Evolutionary conservation across 352 stramenopile species (phyloP).

Genomic region (Phytopythium ostracodes): DNA sequence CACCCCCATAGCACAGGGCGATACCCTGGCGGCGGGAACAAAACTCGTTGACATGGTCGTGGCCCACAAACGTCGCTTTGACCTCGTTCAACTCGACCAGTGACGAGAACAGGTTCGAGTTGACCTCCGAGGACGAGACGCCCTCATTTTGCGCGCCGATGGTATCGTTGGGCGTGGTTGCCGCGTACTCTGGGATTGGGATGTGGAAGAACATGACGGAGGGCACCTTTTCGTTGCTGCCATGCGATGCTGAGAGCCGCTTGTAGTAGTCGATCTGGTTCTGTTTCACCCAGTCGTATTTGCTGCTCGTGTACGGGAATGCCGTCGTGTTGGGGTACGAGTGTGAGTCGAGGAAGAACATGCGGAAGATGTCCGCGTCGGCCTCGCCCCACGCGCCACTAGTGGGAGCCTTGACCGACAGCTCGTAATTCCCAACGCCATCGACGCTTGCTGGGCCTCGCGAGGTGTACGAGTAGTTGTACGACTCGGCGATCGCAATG

Average conservation of each 20-base stretch:
- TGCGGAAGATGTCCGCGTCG: conserved; percentile 34
- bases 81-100: conserved; percentile 48
- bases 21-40: conserved; percentile 36
- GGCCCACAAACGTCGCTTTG: conserved; percentile 53
- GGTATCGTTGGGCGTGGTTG: conserved; percentile 12
- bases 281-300: conserved; percentile 54
- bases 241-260: conserved; percentile 21
- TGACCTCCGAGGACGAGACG: conserved; percentile 33
- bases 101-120: conserved; percentile 35
- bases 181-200: conserved; percentile 42
- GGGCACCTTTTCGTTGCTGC: conserved; percentile 11
- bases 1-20: conserved; percentile 55
- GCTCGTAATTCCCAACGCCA: conserved; percentile 55
- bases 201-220: conserved; percentile 73
- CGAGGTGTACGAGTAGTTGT: conserved; percentile 38
- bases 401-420: conserved; percentile 33
- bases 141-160: conserved; percentile 35
- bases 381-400: conserved; percentile 24
- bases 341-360: conserved; percentile 63
- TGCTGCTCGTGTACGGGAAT: conserved; percentile 28
- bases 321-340: conserved; percentile 18
- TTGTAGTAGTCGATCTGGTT: conserved; percentile 47
- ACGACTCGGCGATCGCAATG: conserved; percentile 22
- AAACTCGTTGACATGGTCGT: conserved; percentile 66
- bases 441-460: conserved; percentile 27